Percentiles rank a stretch among this genome's conserved stretches.
Conservation (phyloP, 148 eudicot genomes). For the Polygonum maritimum region DNA sequence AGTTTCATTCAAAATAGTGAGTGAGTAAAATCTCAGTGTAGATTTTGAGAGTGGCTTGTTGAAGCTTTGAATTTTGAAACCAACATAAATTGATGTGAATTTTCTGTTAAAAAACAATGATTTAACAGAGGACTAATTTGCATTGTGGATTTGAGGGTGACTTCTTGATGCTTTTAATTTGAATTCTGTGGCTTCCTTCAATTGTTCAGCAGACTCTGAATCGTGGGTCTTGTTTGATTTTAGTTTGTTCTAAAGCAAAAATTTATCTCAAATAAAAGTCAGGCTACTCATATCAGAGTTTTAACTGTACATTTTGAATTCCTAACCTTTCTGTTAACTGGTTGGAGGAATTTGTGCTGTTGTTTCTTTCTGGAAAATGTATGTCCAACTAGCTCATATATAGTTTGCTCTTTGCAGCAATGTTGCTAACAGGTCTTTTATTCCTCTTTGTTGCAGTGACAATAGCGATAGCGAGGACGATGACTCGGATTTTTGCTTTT, state of each 20-base stretch:
- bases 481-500: constrained; percentile 35
- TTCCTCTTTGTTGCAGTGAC: constrained; percentile 25
- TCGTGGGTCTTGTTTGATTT: not conserved
- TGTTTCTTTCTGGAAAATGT: not conserved
- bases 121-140: not conserved
- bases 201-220: not conserved
- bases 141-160: not conserved
- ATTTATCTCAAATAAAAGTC: too few relatives aligned
- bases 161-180: not conserved
- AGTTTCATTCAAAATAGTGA: not conserved
- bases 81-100: too few relatives aligned
- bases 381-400: not conserved
- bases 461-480: constrained; percentile 44
- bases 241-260: too few relatives aligned
- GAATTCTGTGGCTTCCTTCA: not conserved
- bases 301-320: too few relatives aligned
- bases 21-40: not conserved
- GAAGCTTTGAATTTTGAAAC: not conserved
- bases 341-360: not conserved
- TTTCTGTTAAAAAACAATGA: not conserved
- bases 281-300: not conserved
- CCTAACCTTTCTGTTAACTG: not conserved
- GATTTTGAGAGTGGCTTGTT: not conserved
- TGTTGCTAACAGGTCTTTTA: not conserved
- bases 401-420: not conserved